phyloP scores from a whole-genome alignment of 352 stramenopile species.

The Blastocystis sp. region DNA sequence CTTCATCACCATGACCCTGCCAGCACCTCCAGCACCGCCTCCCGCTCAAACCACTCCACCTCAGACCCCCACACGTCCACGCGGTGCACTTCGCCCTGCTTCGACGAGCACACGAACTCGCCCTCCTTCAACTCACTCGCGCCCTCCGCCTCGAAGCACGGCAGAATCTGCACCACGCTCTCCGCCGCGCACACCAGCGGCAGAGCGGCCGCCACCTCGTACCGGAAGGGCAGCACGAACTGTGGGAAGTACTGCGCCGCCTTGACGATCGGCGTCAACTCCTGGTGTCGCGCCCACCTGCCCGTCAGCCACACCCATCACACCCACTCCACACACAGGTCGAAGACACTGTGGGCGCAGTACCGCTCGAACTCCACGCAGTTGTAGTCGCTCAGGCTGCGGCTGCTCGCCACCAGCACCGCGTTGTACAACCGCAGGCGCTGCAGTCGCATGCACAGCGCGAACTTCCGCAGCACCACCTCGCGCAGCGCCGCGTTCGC shows the following conservation, averaged over 20 bases:
- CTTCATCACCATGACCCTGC: not conserved
- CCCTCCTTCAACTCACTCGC: not conserved
- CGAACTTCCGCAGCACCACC: slow-evolving; percentile 1
- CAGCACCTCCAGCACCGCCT: not conserved
- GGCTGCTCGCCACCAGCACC: not conserved
- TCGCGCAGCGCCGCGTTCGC: not conserved
- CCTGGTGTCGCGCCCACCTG: not conserved
- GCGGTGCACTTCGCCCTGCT: too few species aligned
- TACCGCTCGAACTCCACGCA: not conserved
- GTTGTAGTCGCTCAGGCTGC: not conserved
- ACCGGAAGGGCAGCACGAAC: slow-evolving; percentile 36
- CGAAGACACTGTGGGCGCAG: not conserved
- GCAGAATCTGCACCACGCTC: slow-evolving; percentile 3
- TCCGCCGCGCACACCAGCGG: not conserved
- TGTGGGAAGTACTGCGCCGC: not conserved
- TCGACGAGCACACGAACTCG: not conserved
- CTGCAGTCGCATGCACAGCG: not conserved
- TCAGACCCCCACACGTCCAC: too few species aligned
- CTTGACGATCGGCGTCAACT: not conserved
- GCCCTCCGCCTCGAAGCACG: not conserved
- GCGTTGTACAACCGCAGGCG: not conserved
- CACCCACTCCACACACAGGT: too few species aligned
- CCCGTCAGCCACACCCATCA: not conserved
- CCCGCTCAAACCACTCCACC: slow-evolving; percentile 39
- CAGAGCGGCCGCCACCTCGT: not conserved